phyloP scores from a whole-genome alignment of 2,329 filamentous ascomycete genomes.

The Aspergillus brunneoviolaceus region DNA sequence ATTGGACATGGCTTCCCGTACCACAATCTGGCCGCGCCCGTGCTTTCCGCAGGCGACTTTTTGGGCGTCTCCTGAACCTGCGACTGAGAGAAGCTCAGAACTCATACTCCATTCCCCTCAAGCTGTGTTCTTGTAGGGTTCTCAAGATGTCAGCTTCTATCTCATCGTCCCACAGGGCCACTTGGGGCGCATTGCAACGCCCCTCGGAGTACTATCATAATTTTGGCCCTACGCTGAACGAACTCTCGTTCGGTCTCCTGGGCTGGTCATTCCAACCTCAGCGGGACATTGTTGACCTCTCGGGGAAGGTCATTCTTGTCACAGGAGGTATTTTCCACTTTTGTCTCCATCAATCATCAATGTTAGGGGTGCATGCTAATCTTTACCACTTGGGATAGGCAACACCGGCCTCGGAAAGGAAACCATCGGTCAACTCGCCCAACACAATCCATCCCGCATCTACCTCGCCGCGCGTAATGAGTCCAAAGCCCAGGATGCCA shows the following conservation, averaged over 20 bases:
- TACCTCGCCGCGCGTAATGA: slow-evolving; percentile 55
- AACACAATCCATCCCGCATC: slow-evolving; percentile 53
- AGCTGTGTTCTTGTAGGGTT: background rate
- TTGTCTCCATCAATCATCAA: background rate
- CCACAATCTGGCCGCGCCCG: background rate
- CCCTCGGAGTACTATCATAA: slow-evolving; percentile 32
- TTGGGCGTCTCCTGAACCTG: background rate
- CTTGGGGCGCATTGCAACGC: slow-evolving; percentile 25
- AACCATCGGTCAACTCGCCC: slow-evolving; percentile 49
- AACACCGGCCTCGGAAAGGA: slow-evolving; percentile 50
- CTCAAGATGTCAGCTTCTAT: slow-evolving; percentile 9
- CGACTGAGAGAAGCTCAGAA: background rate
- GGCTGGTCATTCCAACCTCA: slow-evolving; percentile 44
- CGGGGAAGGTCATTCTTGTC: slow-evolving; percentile 52
- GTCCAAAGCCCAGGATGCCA: slow-evolving; percentile 44
- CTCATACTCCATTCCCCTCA: too few relatives aligned
- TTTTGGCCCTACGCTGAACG: slow-evolving; percentile 36
- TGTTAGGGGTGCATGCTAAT: background rate
- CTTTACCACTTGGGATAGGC: slow-evolving; percentile 27
- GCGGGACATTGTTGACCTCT: slow-evolving; percentile 47
- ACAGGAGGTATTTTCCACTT: slow-evolving; percentile 46
- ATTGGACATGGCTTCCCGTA: background rate
- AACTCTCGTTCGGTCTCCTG: slow-evolving; percentile 34
- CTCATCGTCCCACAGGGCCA: slow-evolving; percentile 18
- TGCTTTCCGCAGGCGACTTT: background rate